Base-by-base conservation (phyloP, 1,139 yeast genomes). In the Hanseniaspora uvarum region DNA sequence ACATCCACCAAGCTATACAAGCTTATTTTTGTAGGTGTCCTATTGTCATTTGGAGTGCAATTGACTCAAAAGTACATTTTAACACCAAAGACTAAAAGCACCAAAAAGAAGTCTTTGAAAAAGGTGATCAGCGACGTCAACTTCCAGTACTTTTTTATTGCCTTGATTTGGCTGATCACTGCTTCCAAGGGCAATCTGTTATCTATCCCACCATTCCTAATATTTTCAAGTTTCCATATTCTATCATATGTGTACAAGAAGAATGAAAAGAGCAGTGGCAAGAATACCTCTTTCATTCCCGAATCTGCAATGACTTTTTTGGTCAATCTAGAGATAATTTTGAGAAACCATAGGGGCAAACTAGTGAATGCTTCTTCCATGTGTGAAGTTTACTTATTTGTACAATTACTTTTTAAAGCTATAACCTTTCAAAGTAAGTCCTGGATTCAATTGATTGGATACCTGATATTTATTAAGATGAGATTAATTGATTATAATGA, bases 31-130 rank as follows among this genome's bases (percentile, higher is more conserved):
- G 52, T 81, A 12, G 85, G 92, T 16, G 81, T 85, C 6, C 65
- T 86, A 50, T 77, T 75, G 60, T 81, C 95, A 38, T 88, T 86
- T 68, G 88, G 87, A 24, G 79, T 89, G 59, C 84, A 87, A 57
- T 69, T 85, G 31, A 81, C 73, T 68, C 92, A 87, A 62, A 66
- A 65, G 45, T 62, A 64, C 46, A 56, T 58, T 45, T 71, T 69
- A 61, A 58, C 53, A 26, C 57, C 21, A 62, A 56, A 61, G 59
- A 48, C 56, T 52, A 58, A 59, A 57, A 53, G 53, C 56, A 58
- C 52, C 60, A 65, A 56, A 63, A 67, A 70, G 28, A 46, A 43
- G 21, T n/a, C 57, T 60, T 14, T 56, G 66, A 23, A 59, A 56
- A 36, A 73, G 62, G 33, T 67, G 73, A 49, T 69, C 73, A 56